These are phyloP conservation scores for Dendrobium chrysotoxum DNA, from an alignment of 106 monocot species.

Conservation along the genomic window DNA sequence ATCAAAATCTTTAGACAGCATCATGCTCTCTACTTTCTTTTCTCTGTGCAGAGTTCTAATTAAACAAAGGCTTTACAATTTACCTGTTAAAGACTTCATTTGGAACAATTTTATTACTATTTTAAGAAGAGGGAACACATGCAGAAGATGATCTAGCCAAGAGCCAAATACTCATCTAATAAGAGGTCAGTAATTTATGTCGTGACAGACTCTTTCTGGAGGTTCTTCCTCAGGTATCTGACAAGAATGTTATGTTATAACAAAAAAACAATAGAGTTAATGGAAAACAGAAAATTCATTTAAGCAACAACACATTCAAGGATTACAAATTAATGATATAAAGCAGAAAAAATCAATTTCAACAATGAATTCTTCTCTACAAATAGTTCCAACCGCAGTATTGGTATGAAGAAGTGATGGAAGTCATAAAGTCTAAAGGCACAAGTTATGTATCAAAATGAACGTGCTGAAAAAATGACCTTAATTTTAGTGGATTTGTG, in stretches of 20 bases:
- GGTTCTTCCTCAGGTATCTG: slow-evolving; percentile 1
- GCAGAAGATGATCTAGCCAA: background rate
- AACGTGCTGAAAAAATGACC: no score
- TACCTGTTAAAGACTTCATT: no score
- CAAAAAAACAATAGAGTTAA: background rate
- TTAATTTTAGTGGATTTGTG: no score
- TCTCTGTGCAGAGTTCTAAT: no score
- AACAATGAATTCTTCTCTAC: background rate
- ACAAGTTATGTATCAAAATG: no score
- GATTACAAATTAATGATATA: background rate
- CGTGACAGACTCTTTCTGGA: slow-evolving; percentile 5
- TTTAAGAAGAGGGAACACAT: background rate
- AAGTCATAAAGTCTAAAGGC: no score
- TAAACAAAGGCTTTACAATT: no score
- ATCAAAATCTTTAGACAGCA: no score
- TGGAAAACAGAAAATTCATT: background rate
- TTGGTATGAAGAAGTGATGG: no score
- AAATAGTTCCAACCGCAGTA: background rate
- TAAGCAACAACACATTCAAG: background rate
- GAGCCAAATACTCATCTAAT: background rate
- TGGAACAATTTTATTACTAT: no score
- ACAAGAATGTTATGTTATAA: background rate
- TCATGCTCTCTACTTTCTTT: no score
- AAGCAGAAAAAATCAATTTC: background rate
- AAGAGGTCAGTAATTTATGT: background rate